phyloP scores from a whole-genome alignment of 805 yeast genomes.

The Candida boidinii region DNA sequence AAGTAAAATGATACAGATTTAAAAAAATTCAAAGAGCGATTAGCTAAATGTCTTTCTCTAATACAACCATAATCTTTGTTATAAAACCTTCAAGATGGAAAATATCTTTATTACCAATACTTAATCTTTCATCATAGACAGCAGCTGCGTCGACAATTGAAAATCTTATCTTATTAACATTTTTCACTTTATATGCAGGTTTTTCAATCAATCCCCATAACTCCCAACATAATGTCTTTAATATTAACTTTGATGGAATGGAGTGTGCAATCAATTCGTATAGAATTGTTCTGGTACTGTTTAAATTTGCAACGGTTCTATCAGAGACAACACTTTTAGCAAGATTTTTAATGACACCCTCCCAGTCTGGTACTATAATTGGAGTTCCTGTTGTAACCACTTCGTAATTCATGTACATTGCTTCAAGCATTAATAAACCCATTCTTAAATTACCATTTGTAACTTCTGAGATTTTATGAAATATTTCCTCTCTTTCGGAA shows the following conservation, averaged over 20 bases:
- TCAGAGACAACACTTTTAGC: slow-evolving; percentile 52
- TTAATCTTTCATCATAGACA: slow-evolving; percentile 73
- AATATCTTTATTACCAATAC: slow-evolving; percentile 80
- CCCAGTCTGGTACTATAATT: slow-evolving; percentile 81
- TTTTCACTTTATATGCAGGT: slow-evolving; percentile 8
- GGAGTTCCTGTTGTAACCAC: slow-evolving; percentile 36
- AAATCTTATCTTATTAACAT: slow-evolving; percentile 23
- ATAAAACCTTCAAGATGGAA: slow-evolving; percentile 93
- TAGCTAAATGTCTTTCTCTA: slow-evolving; percentile 40
- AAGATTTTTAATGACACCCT: slow-evolving; percentile 59
- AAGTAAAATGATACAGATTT: no score
- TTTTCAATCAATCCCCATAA: slow-evolving; percentile 21
- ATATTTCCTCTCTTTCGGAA: slow-evolving; percentile 24
- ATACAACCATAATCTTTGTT: slow-evolving; percentile 75
- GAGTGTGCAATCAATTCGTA: slow-evolving; percentile 90
- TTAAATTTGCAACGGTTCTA: slow-evolving; percentile 53
- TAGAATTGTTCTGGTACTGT: slow-evolving; percentile 55
- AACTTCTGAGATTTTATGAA: slow-evolving; percentile 42
- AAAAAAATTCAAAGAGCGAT: no score
- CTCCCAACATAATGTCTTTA: slow-evolving; percentile 45
- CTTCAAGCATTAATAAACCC: slow-evolving; percentile 73
- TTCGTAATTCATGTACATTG: slow-evolving; percentile 66
- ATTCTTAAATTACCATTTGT: slow-evolving; percentile 70
- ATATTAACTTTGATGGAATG: slow-evolving; percentile 77
- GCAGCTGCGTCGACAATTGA: slow-evolving; percentile 54